A percentile compares a stretch with the other conserved stretches of the same genome.
These are phyloP conservation scores for Boletus edulis DNA, from an alignment of 768 basidiomycete genomes.

Conservation along the genomic window DNA sequence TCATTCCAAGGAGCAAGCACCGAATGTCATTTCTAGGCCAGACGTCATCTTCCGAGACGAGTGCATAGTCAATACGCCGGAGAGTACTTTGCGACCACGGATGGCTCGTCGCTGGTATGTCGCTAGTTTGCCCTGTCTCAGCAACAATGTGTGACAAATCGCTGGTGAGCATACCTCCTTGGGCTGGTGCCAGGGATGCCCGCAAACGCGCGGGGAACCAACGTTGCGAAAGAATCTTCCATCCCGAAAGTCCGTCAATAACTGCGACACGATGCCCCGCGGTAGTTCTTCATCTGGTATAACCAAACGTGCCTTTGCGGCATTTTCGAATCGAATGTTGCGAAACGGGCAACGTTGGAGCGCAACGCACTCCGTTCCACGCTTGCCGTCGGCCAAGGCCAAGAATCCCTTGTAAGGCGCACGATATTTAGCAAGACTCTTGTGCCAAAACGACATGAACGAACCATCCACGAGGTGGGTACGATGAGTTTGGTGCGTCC, in stretches of 20 bases:
- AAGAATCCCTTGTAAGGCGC: conserved; percentile 7
- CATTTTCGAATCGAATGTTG: conserved; percentile 16
- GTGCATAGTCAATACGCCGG: conserved; percentile 12
- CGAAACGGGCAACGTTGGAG: conserved; percentile 14
- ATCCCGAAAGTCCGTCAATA: conserved; percentile 3
- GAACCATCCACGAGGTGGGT: conserved; percentile 26
- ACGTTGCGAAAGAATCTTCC: not conserved
- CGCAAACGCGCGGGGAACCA: conserved; percentile 15
- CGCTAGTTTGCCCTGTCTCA: conserved; percentile 8
- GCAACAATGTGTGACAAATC: not conserved
- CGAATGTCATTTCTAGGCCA: not conserved
- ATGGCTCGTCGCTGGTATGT: not conserved
- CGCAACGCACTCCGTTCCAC: not conserved
- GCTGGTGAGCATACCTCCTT: conserved; percentile 13
- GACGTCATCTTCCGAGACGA: conserved; percentile 2
- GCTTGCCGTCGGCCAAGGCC: not conserved
- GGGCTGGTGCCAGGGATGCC: conserved; percentile 12
- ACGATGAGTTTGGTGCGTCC: conserved; percentile 16
- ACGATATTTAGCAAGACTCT: not conserved
- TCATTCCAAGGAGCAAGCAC: conserved; percentile 22
- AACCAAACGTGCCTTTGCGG: not conserved
- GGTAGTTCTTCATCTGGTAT: conserved; percentile 8
- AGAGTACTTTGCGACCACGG: not conserved
- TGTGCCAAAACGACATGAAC: not conserved
- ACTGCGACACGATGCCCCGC: conserved; percentile 7